Conservation (phyloP, 306 rosid genomes). For the Canavalia ensiformis region DNA sequence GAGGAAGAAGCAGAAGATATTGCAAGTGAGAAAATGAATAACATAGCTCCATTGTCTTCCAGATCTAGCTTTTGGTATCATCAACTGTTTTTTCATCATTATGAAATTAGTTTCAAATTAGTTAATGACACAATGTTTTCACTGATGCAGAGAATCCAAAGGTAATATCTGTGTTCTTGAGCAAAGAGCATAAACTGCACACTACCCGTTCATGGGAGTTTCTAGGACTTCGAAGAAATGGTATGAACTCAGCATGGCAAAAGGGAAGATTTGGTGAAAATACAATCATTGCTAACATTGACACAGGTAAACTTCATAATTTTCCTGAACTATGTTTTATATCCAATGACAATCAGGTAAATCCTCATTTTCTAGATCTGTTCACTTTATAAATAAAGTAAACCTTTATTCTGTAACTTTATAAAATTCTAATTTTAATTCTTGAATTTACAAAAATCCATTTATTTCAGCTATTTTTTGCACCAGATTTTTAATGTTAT, state of each 20-base stretch:
- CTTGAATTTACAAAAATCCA: neutral
- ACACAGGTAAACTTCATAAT: constrained; percentile 47
- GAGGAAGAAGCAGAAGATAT: constrained; percentile 55
- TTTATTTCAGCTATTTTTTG: neutral
- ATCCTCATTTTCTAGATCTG: no score
- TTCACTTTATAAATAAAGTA: no score
- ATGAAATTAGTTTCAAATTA: neutral
- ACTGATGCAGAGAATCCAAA: constrained; percentile 43
- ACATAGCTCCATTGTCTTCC: no score
- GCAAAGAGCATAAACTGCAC: constrained; percentile 63
- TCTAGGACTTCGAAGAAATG: constrained; percentile 56
- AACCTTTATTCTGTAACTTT: no score
- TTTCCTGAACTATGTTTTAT: neutral
- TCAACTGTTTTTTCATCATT: neutral
- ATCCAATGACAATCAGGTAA: neutral
- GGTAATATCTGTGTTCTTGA: constrained; percentile 73
- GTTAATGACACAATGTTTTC: neutral
- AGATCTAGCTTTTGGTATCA: neutral
- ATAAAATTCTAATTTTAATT: no score
- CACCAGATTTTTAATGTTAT: neutral
- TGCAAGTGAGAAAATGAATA: constrained; percentile 57
- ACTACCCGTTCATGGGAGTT: constrained; percentile 85
- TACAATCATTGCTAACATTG: constrained; percentile 52
- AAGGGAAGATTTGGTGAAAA: constrained; percentile 56
- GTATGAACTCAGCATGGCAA: constrained; percentile 51